Conservation (phyloP, 768 basidiomycete species). For the Mycena alexandri region DNA sequence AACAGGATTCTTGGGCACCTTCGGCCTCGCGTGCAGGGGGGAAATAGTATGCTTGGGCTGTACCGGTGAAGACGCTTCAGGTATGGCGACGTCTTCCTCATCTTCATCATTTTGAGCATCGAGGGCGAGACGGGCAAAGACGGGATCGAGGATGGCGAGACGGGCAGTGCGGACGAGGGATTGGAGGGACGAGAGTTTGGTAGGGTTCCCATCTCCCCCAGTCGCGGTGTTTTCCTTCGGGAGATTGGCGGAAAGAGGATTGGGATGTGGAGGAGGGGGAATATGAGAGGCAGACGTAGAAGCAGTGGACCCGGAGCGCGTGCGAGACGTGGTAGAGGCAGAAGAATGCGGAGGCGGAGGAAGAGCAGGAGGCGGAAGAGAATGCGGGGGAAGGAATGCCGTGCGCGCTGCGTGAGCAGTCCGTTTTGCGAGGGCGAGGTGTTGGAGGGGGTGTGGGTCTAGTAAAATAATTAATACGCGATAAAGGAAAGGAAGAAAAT, state of each 20-base stretch:
- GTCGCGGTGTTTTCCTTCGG: no score
- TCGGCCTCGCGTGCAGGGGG: neutral
- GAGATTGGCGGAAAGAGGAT: constrained; percentile 43
- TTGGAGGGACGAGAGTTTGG: constrained; percentile 67
- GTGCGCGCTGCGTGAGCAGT: constrained; percentile 52
- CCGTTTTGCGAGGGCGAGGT: constrained; percentile 56
- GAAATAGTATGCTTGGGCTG: constrained; percentile 22
- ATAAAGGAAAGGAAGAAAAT: constrained; percentile 2
- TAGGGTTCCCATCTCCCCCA: no score
- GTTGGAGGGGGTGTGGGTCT: constrained; percentile 70
- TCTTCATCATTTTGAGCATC: no score
- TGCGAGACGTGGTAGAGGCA: no score
- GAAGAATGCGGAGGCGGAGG: no score
- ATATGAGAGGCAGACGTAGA: no score
- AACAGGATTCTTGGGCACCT: constrained; percentile 21
- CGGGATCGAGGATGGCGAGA: constrained; percentile 63
- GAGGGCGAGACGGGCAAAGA: constrained; percentile 51
- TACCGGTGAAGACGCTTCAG: neutral
- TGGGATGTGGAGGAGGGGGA: constrained; percentile 47
- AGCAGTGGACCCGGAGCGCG: no score
- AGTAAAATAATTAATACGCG: neutral
- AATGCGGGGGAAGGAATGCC: constrained; percentile 2
- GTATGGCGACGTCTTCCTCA: constrained; percentile 53
- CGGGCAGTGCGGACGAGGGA: constrained; percentile 67
- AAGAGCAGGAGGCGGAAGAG: no score